Base-by-base conservation (phyloP, 805 yeast genomes). In the Metschnikowia gelsemii region DNA sequence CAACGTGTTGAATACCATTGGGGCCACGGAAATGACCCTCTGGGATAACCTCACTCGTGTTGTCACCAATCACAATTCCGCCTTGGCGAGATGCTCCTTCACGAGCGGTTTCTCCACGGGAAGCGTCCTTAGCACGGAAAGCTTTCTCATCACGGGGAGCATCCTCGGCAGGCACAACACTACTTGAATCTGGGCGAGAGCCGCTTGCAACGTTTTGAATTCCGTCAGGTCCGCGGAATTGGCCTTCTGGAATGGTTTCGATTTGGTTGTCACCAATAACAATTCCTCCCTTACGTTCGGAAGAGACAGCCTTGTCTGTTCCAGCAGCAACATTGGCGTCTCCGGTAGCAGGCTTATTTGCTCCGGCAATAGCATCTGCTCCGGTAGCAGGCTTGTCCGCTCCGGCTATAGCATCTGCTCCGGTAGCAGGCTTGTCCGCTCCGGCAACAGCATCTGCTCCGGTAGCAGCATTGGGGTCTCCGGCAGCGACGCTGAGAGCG, bases 181-280 rank as follows among this genome's bases (percentile, higher is more conserved):
- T n/a, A n/a, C n/a, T n/a, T n/a, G n/a, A n/a, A n/a, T n/a, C n/a
- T n/a, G n/a, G n/a, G n/a, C n/a, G n/a, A n/a, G n/a, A n/a, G n/a
- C n/a, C n/a, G n/a, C n/a, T n/a, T n/a, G 25, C 25, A 22, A 8
- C 11, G 25, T 22, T 22, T 11, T 22, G 25, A 22, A 22, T 22
- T 7, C 25, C 25, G n/a, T 12, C 13, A 11, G 28, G 14, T 6
- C n/a, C 28, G 13, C 13, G 13, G n/a, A 12, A 12, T 12, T 26
- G 28, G n/a, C 28, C 28, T 12, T 5, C 14, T 5, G 28, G 28
- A 6, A 26, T 14, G 28, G 28, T 12, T 12, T 12, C 27, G 11
- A n/a, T 7, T 14, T 35, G 25, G 38, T 35, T 25, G 26, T 29
- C 40, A 12, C 22, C 35, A 21, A 32, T 22, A n/a, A 21, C 18